These are phyloP conservation scores for Eutypa lata DNA, from an alignment of 2,329 filamentous ascomycete genomes.

Conservation along the genomic window DNA sequence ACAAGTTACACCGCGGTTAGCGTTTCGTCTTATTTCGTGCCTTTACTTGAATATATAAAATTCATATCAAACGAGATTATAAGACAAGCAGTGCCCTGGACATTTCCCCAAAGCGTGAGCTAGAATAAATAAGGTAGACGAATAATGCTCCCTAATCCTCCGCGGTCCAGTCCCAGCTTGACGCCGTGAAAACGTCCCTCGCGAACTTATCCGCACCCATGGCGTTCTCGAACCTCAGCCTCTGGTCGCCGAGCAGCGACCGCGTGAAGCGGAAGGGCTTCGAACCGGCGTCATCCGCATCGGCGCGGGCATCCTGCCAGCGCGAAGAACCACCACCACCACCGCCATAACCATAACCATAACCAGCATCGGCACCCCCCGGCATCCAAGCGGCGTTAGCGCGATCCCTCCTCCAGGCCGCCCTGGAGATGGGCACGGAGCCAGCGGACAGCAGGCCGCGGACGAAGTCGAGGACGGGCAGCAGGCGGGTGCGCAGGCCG, in stretches of 20 bases:
- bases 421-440: constrained; percentile 40
- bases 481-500: constrained; percentile 61
- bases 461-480: constrained; percentile 65
- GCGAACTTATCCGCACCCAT: constrained; percentile 51
- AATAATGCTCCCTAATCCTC: constrained; percentile 30
- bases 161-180: constrained; percentile 59
- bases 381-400: constrained; percentile 39
- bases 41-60: too few species aligned
- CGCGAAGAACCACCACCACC: constrained; percentile 14
- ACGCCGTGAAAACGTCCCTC: constrained; percentile 52
- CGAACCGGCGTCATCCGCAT: background rate
- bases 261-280: constrained; percentile 48
- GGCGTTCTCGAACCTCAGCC: constrained; percentile 45
- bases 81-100: too few species aligned
- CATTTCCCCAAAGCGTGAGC: too few species aligned
- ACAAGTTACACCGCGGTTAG: background rate
- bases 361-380: constrained; percentile 14
- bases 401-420: constrained; percentile 44
- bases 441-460: constrained; percentile 51
- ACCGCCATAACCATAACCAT: constrained; percentile 4
- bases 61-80: too few species aligned
- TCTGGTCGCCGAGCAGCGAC: constrained; percentile 46
- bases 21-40: background rate
- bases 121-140: too few species aligned
- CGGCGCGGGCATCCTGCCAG: background rate